A percentile compares a stretch with the other conserved stretches of the same genome.
These are phyloP conservation scores for Lasiosphaeria ovina DNA, from an alignment of 495 filamentous ascomycete species.

Conservation along the genomic window DNA sequence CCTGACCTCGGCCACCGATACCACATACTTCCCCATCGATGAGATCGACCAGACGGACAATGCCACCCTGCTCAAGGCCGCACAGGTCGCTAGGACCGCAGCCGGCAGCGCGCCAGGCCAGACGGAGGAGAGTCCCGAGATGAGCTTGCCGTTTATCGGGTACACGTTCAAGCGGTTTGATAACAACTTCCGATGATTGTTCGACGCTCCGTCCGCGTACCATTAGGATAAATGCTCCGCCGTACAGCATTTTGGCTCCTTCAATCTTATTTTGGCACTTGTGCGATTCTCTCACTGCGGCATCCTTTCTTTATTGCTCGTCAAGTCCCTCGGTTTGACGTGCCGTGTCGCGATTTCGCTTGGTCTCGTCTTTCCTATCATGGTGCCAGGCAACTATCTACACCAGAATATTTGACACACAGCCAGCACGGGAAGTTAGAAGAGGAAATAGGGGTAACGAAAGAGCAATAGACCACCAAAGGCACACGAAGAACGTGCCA, in stretches of 20 bases:
- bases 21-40: conserved; percentile 98
- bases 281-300: background rate
- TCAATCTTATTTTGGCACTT: background rate
- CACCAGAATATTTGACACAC: no score
- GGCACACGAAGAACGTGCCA: no score
- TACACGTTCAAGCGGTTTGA: conserved; percentile 99
- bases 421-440: no score
- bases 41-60: conserved; percentile 94
- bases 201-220: background rate
- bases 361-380: no score
- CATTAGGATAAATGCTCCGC: background rate
- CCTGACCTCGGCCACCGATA: conserved; percentile 86
- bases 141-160: conserved; percentile 94
- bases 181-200: conserved; percentile 57
- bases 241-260: background rate
- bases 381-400: no score
- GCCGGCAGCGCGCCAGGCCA: conserved; percentile 23
- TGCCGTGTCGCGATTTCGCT: background rate
- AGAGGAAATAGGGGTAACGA: no score
- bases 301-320: background rate
- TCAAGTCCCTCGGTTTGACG: background rate
- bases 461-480: no score
- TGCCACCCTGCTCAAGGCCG: conserved; percentile 65
- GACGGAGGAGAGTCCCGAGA: conserved; percentile 63
- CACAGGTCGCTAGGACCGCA: conserved; percentile 49